Base-by-base conservation (phyloP, 441 rosid species). In the Arabidopsis hybrid region DNA sequence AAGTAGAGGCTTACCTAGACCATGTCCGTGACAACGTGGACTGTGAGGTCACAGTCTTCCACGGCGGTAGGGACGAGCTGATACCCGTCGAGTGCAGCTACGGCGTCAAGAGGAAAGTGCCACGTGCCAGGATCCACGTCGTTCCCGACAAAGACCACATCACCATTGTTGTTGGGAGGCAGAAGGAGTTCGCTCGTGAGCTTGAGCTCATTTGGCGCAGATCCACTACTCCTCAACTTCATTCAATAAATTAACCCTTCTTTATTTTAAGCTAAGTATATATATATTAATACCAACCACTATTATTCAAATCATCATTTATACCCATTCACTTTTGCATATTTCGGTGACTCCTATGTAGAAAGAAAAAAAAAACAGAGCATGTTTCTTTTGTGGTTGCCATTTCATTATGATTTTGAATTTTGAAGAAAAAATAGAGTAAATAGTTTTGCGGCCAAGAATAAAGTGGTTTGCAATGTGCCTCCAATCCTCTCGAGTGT, bases 161-260 rank as follows among this genome's bases (percentile, higher is more conserved):
- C 57, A 92, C 97, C 5, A 95, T 95, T 60, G 97, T 95, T 72
- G 93, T 90, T 35, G 93, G 96, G 40, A 82, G 97, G 79, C 98
- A 92, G 74, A 81, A 85, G 82, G 91, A 76, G 12, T 95, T 95
- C 50, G 93, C 99, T 8, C 70, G 85, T 67, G 99, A 95, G 77
- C 91, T 95, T 26, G 99, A 95, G 79, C 91, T 85, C 77, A 95
- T 95, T 34, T 95, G 99, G 99, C 76, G 77, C 50, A 73, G 78
- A 46, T 83, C 90, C 69, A 31, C 71, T 40, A 13, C 76, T 46
- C 53, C 67, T 69, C 62, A 74, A 60, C 74, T 34, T 65, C 46
- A 49, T 64, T 71, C 68, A 40, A 29, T 45, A 32, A 69, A 63
- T 42, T 59, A 71, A 64, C 61, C 49, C 12, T 47, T 57, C 47